Percentiles rank a stretch among this genome's conserved stretches.
phyloP scores from a whole-genome alignment of 139 green algal genomes.

The Desmodesmus armatus region DNA sequence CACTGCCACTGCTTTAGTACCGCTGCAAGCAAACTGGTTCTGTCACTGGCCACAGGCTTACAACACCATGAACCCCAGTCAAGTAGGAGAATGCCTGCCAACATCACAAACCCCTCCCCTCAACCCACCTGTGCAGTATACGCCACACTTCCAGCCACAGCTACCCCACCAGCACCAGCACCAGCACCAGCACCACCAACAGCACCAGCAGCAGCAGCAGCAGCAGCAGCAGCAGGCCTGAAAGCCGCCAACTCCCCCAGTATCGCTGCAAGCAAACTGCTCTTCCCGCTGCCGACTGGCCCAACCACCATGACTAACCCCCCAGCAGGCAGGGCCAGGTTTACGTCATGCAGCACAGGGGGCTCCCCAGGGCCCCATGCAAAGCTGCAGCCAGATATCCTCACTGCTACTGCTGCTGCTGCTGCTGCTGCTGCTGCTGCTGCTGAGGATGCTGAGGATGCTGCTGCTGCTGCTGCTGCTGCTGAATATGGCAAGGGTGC shows the following conservation, averaged over 20 bases:
- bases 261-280: conserved; percentile 76
- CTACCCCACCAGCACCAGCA: background rate
- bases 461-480: too few relatives aligned
- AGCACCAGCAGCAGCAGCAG: background rate
- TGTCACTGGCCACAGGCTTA: too few relatives aligned
- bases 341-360: conserved; percentile 67
- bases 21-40: too few relatives aligned
- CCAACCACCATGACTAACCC: conserved; percentile 82
- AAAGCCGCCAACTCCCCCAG: conserved; percentile 73
- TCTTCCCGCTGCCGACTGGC: conserved; percentile 85
- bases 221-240: background rate
- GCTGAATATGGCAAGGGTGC: too few relatives aligned
- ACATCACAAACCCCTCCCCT: background rate
- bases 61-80: too few relatives aligned
- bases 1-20: conserved; percentile 78
- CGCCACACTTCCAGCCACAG: conserved; percentile 58
- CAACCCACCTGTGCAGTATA: conserved; percentile 64
- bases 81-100: background rate
- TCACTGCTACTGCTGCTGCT: background rate
- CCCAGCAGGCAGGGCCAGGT: conserved; percentile 67
- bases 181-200: background rate
- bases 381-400: conserved; percentile 54
- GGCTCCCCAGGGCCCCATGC: conserved; percentile 49
- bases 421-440: background rate
- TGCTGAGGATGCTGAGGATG: too few relatives aligned